These are phyloP conservation scores for Aspergillus ruber DNA, from an alignment of 2,329 filamentous ascomycete species.

Conservation along the genomic window DNA sequence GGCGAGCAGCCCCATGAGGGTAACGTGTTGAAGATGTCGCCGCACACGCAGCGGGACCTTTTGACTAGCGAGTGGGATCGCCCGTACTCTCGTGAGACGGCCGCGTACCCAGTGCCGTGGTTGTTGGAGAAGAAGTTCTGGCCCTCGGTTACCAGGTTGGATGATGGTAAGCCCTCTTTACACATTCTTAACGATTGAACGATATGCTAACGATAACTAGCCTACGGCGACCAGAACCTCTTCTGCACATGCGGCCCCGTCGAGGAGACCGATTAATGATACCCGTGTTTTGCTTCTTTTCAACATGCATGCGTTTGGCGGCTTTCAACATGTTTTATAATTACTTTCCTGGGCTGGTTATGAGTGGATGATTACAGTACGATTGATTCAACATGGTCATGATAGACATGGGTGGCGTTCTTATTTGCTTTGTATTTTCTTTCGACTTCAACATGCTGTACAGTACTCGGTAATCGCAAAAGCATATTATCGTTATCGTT, in stretches of 20 bases:
- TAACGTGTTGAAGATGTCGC: slow-evolving; percentile 84
- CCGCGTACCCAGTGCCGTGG: slow-evolving; percentile 78
- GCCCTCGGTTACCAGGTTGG: slow-evolving; percentile 77
- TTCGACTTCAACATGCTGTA: neutral
- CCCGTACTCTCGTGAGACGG: slow-evolving; percentile 72
- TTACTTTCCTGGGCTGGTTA: neutral
- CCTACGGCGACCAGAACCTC: slow-evolving; percentile 83
- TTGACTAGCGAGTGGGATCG: slow-evolving; percentile 71
- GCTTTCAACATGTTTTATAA: slow-evolving; percentile 9
- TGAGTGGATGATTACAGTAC: neutral
- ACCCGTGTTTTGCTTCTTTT: slow-evolving; percentile 22
- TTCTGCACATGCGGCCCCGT: slow-evolving; percentile 93
- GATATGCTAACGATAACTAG: slow-evolving; percentile 41
- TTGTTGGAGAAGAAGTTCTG: slow-evolving; percentile 96
- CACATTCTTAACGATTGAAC: neutral
- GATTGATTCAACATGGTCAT: slow-evolving; percentile 25
- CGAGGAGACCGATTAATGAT: slow-evolving; percentile 47
- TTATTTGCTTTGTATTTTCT: neutral
- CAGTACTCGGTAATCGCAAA: neutral
- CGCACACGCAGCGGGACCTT: slow-evolving; percentile 78
- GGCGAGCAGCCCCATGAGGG: slow-evolving; percentile 66
- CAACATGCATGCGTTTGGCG: slow-evolving; percentile 8
- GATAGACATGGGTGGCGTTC: slow-evolving; percentile 14
- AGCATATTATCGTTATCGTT: neutral
- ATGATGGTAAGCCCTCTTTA: slow-evolving; percentile 64